These are phyloP conservation scores for Xylaria scruposa DNA, from an alignment of 495 filamentous ascomycete genomes.

Conservation along the genomic window DNA sequence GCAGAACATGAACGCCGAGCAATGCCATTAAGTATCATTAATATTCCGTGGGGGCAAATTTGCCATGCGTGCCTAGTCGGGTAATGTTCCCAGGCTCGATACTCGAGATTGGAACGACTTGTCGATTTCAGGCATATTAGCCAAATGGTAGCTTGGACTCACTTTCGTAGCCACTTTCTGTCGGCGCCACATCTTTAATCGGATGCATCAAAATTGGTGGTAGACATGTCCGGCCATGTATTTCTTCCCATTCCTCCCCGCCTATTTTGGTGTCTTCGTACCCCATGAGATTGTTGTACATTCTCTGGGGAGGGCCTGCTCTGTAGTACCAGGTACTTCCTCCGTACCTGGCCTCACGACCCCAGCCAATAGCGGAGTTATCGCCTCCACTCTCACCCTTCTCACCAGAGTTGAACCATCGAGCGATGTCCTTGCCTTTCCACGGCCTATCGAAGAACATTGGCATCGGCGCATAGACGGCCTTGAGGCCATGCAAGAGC, in stretches of 20 bases:
- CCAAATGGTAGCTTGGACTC: slow-evolving; percentile 40
- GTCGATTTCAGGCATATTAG: background rate
- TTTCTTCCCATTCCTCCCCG: slow-evolving; percentile 59
- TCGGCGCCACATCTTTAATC: slow-evolving; percentile 56
- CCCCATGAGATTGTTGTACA: slow-evolving; percentile 71
- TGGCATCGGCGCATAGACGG: slow-evolving; percentile 71
- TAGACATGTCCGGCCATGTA: slow-evolving; percentile 59
- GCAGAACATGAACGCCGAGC: slow-evolving; percentile 26
- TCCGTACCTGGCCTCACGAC: slow-evolving; percentile 60
- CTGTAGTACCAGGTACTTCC: slow-evolving; percentile 67
- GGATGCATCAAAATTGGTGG: slow-evolving; percentile 64
- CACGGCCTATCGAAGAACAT: slow-evolving; percentile 71
- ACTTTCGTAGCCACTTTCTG: slow-evolving; percentile 47
- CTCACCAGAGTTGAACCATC: slow-evolving; percentile 66
- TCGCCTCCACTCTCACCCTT: slow-evolving; percentile 54
- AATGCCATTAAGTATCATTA: slow-evolving; percentile 28
- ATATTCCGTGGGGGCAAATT: slow-evolving; percentile 2
- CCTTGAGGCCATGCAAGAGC: slow-evolving; percentile 75
- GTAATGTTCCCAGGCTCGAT: background rate
- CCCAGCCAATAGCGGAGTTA: slow-evolving; percentile 57
- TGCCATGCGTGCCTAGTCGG: background rate
- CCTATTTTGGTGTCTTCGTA: slow-evolving; percentile 59
- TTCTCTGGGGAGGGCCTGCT: slow-evolving; percentile 56
- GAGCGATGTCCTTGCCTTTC: slow-evolving; percentile 59
- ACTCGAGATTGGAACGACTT: background rate